Evolutionary conservation across 306 rosid genomes (phyloP), one percentile per base, ranked within the genome.

Genomic region (Begonia fuchsioides): DNA sequence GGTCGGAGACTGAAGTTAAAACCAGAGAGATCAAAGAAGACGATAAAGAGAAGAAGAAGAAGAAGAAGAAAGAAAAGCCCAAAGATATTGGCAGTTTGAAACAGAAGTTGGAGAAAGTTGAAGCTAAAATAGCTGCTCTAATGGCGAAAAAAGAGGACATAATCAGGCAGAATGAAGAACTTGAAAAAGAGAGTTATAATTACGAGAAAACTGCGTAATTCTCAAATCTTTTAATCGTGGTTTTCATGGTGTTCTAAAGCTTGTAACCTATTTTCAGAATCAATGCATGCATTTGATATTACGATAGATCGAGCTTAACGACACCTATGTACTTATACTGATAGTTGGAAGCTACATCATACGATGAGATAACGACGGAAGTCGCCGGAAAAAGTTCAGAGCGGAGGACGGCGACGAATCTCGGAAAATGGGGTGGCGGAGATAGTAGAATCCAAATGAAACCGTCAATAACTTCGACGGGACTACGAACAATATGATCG

Each of bases 391-490:
- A 51, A 84, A 84, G 52, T 79, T 90, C 61, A 84, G 17, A 17
- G 61, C 80, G 1, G 95, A 77, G 1, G 97, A 74, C 0, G 93
- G 95, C 60, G 52, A 54, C 8, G 87, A 63, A 11, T 84, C 93
- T 0, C 95, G 80, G 12, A 90, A 84, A 20, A 84, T 13, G 0
- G 97, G 97, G 14, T 84, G 97, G 0, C 95, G 77, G 6, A 84
- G 56, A 61, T 84, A 84, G 38, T 90, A 90, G 38, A 90, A 90
- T 19, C 90, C 97, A 2, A 66, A 75, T 5, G 87, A 78, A 86
- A 84, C 66, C 0, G 79, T 84, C 59, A 74, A 82, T 82, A 81
- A 81, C 59, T 82, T 90, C 1, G 93, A 72, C 38, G 97, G 82
- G 46, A 84, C 77, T 57, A 81, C 14, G 54, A 81, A 90, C 52